Percentiles rank a stretch among this genome's conserved stretches.
Conservation (phyloP, 2,329 filamentous ascomycete species). For the Cryoendolithus antarcticus region DNA sequence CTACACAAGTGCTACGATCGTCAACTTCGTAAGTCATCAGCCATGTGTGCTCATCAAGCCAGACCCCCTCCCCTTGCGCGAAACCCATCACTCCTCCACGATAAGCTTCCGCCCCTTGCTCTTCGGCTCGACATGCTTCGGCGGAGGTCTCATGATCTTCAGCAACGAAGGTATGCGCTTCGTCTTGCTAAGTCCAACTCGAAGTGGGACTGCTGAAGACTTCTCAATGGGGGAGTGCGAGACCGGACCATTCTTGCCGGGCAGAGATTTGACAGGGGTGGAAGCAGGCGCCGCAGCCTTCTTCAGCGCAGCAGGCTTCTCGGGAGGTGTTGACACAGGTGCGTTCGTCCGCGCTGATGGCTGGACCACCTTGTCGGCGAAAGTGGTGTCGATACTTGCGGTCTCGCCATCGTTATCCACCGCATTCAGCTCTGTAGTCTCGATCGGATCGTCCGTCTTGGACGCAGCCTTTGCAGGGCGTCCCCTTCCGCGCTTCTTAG, state of each 20-base stretch:
- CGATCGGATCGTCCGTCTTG: background rate
- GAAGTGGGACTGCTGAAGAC: conserved; percentile 26
- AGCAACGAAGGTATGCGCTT: conserved; percentile 37
- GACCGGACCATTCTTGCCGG: conserved; percentile 6
- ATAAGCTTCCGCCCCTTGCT: background rate
- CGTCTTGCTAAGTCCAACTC: conserved; percentile 38
- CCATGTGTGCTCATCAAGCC: background rate
- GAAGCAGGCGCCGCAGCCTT: background rate
- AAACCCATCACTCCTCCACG: background rate
- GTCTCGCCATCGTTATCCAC: background rate
- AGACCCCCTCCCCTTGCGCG: background rate
- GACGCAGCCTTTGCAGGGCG: conserved; percentile 13
- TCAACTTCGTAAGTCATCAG: conserved; percentile 1
- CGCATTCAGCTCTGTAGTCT: background rate
- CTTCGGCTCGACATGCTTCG: conserved; percentile 5
- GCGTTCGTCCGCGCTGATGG: too few relatives aligned
- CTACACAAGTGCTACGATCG: background rate
- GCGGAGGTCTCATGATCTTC: conserved; percentile 11
- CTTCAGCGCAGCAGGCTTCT: background rate
- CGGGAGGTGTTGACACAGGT: background rate
- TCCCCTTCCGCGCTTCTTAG: conserved; percentile 33
- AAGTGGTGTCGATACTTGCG: background rate
- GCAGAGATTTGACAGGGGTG: background rate
- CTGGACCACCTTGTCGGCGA: too few relatives aligned
- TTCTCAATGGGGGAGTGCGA: conserved; percentile 16